Base-by-base conservation (phyloP, 2,329 filamentous ascomycete species). In the Pseudocercospora musae region DNA sequence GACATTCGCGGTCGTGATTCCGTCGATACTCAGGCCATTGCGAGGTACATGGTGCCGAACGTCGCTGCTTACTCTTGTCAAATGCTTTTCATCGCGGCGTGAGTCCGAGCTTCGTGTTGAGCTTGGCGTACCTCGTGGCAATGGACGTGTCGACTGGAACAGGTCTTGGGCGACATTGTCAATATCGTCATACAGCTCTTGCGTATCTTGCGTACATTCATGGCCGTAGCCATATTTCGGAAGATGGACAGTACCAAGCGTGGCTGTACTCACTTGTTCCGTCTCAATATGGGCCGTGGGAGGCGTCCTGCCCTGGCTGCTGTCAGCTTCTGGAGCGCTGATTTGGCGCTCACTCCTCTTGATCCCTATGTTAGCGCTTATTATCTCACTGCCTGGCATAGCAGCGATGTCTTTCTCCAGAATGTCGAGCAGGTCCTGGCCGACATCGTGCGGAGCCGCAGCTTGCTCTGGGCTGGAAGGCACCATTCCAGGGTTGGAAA, bases 41-140 rank as follows among this genome's bases (percentile, higher is more conserved):
- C 13, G 20, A 18, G 52, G 40, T 10, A 10, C 9, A 11, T 40
- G 1, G 7, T 54, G 52, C 9, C 18, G 25, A 15, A 54, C 8
- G 20, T 40, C 18, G 52, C 52, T 54, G 52, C 15, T 13, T 10
- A 11, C 25, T 33, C 52, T 40, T 23, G 52, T 54, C 52, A 54
- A 54, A 40, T 20, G 15, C 4, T 54, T 29, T 8, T 54, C 29
- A 20, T 9, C 29, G 8, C 21, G 29, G n/a, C 31, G 25, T 23
- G 4, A 29, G 52, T 11, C 53, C 54, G 25, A 23, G 25, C 10
- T 40, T 25, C 8, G 55, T 27, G 11, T 33, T 52, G 29, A 58
- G 21, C 8, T 44, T 33, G 60, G 60, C 68, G 65, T 69, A 70
- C 66, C 63, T 61, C 65, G 59, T 37, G 67, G 64, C 37, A 69